Evolutionary conservation across 2,329 filamentous ascomycete genomes (phyloP), one percentile per base, ranked within the genome.

Genomic region (Sporothrix schenckii): DNA sequence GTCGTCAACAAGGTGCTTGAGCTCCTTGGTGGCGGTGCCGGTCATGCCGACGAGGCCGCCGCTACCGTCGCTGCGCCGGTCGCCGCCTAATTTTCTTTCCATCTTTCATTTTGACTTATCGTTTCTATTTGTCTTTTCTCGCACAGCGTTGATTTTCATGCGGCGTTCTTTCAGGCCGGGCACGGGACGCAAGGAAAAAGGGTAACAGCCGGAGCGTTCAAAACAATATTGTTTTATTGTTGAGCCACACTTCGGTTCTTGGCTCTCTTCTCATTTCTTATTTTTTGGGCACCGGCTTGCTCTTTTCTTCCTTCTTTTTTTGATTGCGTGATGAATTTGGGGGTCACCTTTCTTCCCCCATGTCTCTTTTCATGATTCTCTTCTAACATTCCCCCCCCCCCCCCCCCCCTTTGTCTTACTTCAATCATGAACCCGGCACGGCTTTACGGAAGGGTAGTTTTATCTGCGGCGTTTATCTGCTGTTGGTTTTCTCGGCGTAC

Each of bases 1-100:
- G 95, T 99, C 16, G 91, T 94, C 58, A 92, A 91, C 81, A 98
- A 97, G 86, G 94, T 98, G 72, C 85, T 95, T 54, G 95, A 97
- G 81, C 87, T 99, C 69, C 89, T 99, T 52, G 90, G 90, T 56
- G 87, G 86, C 71, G 83, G 90, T 60, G 87, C 86, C 71, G 83
- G 83, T 19, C 78, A 77, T 50, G 80, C 81, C 39, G 78, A 77
- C 56, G 80, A 81, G 58, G 39, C 39, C 39, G n/a, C 39, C 3
- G 56, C 34, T 52, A 83, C 84, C 71, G 81, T 58, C 14, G 21
- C 70, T 44, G 52, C 74, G 34, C 69, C 73, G 16, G 61, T 58
- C 47, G 66, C 39, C 21, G 44, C 68, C 41, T 63, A 30, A 27
- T 60, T n/a, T n/a, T 54, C 39, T 14, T 61, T 53, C 49, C 47